phyloP scores from a whole-genome alignment of 2,329 filamentous ascomycete species.

The Aphanoascus verrucosus region DNA sequence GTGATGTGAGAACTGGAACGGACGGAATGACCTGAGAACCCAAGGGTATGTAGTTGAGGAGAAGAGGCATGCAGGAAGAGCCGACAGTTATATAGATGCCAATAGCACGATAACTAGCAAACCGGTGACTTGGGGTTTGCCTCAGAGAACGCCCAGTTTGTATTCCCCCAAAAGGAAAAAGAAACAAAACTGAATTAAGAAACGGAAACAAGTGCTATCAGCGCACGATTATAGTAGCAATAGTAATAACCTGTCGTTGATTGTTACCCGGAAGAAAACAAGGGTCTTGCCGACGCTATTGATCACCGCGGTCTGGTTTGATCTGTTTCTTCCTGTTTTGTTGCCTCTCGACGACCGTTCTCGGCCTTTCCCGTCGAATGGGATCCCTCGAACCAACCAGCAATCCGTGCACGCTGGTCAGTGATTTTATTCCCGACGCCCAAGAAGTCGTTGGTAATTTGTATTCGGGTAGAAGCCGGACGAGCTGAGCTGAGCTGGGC shows the following conservation, averaged over 20 bases:
- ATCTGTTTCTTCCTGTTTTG: not conserved
- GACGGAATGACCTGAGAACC: not conserved
- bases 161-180: not conserved
- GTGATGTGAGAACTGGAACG: not conserved
- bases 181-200: not conserved
- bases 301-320: not conserved
- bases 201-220: not conserved
- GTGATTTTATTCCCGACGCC: no score
- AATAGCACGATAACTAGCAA: not conserved
- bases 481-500: no score
- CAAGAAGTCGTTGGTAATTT: no score
- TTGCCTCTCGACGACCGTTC: not conserved
- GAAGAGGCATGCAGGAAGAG: not conserved
- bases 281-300: not conserved
- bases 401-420: not conserved
- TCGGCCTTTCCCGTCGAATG: no score
- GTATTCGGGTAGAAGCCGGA: no score
- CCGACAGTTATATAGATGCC: not conserved
- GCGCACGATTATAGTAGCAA: not conserved
- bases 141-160: not conserved
- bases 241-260: no score
- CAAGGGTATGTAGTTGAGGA: not conserved
- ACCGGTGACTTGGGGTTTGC: not conserved
- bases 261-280: slow-evolving; percentile 1
- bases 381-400: not conserved